These are phyloP conservation scores for Leptomonas seymouri DNA, from an alignment of 208 protist genomes.

Conservation along the genomic window DNA sequence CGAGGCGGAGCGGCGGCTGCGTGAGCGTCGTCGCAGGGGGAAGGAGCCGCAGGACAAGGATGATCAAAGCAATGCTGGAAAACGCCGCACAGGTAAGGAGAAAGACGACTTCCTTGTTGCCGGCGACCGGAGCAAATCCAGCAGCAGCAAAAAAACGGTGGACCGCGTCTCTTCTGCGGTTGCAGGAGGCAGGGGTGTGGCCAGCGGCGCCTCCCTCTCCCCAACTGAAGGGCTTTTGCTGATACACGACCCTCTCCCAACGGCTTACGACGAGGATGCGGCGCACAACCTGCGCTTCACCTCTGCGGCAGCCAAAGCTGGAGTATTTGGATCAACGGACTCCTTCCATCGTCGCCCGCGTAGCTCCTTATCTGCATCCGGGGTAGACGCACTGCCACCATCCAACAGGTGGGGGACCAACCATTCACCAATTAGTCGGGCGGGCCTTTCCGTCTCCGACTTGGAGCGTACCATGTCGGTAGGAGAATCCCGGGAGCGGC, in stretches of 20 bases:
- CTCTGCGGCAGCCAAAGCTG: not conserved
- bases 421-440: not conserved
- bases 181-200: not conserved
- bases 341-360: conserved; percentile 3
- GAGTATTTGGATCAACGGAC: not conserved
- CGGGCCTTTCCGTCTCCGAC: conserved; percentile 13
- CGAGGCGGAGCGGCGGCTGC: conserved; percentile 36
- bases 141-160: not conserved
- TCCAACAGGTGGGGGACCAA: not conserved
- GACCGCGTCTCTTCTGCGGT: not conserved
- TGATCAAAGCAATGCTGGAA: not conserved
- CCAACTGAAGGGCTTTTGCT: not conserved
- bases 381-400: not conserved
- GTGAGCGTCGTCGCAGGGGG: conserved; percentile 24
- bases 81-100: not conserved
- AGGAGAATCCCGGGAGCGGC: conserved; percentile 14
- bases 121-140: not conserved
- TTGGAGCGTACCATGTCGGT: conserved; percentile 21
- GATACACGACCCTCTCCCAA: not conserved
- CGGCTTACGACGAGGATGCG: not conserved
- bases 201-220: not conserved
- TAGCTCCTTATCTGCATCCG: not conserved
- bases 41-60: conserved; percentile 1
- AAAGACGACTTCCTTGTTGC: not conserved
- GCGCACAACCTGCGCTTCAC: not conserved